Percentiles rank a stretch among this genome's conserved stretches.
phyloP scores from a whole-genome alignment of 176 grass and related monocot genomes.

The Musa itinerans region DNA sequence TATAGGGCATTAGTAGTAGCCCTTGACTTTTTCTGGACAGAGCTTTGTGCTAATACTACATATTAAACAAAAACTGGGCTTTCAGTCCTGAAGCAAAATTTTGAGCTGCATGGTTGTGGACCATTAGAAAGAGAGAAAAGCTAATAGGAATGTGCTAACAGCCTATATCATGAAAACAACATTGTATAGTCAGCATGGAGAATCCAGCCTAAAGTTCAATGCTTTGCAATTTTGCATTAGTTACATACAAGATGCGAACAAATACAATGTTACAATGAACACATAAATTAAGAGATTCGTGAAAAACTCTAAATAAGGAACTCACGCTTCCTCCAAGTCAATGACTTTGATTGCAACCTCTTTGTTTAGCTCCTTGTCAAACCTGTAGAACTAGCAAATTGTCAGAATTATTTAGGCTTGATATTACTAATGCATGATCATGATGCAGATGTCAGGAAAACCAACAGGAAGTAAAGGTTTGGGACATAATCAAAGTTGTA shows the following conservation, averaged over 20 bases:
- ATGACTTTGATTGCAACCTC: constrained; percentile 98
- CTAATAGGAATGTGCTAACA: background rate
- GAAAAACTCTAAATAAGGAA: constrained; percentile 7
- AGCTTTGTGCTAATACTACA: background rate
- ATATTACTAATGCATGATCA: too few relatives aligned
- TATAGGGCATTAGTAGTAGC: background rate
- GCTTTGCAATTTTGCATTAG: too few relatives aligned
- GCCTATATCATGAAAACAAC: background rate
- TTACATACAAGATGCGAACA: background rate
- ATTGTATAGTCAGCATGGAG: background rate
- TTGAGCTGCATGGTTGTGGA: background rate
- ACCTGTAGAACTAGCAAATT: constrained; percentile 35
- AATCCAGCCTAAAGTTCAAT: background rate
- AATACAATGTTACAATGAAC: constrained; percentile 3
- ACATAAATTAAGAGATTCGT: background rate
- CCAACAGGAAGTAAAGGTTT: too few relatives aligned
- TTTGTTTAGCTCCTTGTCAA: constrained; percentile 79
- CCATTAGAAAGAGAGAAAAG: background rate
- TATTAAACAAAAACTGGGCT: background rate
- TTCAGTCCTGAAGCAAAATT: background rate
- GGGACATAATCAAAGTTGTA: too few relatives aligned
- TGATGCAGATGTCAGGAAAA: too few relatives aligned
- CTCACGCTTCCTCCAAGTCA: constrained; percentile 96
- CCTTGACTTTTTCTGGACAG: background rate
- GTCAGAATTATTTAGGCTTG: background rate